A percentile compares a stretch with the other conserved stretches of the same genome.
phyloP scores from a whole-genome alignment of 75 land plant genomes.

The Pinus tabuliformis region DNA sequence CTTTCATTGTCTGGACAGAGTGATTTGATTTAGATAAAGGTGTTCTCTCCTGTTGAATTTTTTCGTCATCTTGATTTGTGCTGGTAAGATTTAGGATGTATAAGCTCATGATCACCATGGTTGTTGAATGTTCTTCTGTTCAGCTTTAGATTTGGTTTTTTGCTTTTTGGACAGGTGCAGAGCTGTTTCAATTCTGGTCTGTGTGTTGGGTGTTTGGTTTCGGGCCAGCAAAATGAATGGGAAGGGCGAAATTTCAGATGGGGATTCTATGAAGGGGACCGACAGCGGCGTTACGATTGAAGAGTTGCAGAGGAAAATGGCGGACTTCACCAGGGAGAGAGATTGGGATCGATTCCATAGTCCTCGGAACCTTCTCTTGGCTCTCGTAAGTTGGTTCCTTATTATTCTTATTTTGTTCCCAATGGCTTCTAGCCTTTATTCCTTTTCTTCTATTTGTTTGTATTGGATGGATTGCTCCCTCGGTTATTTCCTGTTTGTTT shows the following conservation, averaged over 20 bases:
- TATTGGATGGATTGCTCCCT: background rate
- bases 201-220: too few species aligned
- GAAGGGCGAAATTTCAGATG: background rate
- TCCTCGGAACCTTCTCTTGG: slow-evolving; percentile 64
- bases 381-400: slow-evolving; percentile 29
- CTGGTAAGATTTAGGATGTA: too few species aligned
- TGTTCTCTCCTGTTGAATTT: too few species aligned
- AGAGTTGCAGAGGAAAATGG: slow-evolving; percentile 34
- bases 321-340: slow-evolving; percentile 55
- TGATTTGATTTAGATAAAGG: too few species aligned
- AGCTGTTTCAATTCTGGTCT: too few species aligned
- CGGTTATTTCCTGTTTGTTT: background rate
- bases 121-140: too few species aligned
- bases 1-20: too few species aligned
- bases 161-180: too few species aligned
- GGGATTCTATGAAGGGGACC: background rate
- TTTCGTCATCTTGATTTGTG: too few species aligned
- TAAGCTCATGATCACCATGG: too few species aligned
- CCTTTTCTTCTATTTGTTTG: background rate
- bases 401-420: too few species aligned
- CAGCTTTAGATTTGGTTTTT: too few species aligned
- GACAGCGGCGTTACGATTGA: slow-evolving; percentile 29
- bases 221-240: background rate
- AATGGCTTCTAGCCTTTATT: background rate
- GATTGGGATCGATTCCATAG: slow-evolving; percentile 67